Evolutionary conservation across 306 rosid species (phyloP), one percentile per base, ranked within the genome.

Genomic region (Calophaca sinica): DNA sequence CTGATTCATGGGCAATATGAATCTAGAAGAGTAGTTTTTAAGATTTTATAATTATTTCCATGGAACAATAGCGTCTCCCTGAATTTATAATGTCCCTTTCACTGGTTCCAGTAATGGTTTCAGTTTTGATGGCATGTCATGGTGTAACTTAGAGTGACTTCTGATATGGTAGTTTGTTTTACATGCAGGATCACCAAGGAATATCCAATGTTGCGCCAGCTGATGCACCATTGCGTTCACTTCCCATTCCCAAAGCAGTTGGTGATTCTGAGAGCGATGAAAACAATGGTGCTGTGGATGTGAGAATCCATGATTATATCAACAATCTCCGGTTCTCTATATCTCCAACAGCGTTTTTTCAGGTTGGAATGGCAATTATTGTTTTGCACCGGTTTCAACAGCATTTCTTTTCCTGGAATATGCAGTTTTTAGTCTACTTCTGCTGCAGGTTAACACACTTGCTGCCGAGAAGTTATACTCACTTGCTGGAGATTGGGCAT

Each of bases 401-500:
- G 70, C 26, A 7, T 55, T 83, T 50, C 72, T 28, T 42, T 69
- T 2, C 9, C 41, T 31, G 2, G 29, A 81, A 13, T 53, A 29
- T 39, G 63, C 65, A 58, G 6, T 42, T 78, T 76, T 70, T 31
- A 61, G 66, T 68, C 67, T 75, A 64, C 72, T 67, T 70, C 14
- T 80, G 14, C 63, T 83, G 76, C 82, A 92, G 99, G 97, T 94
- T 79, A 94, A 94, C 84, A 90, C 92, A 29, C 89, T 92, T 64
- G 99, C 99, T 78, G 98, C 99, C 2, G 98, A 94, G 86, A 94
- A 94, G 84, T 85, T 94, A 41, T 94, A 92, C 84, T 87, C 98
- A 2, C 96, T 94, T 79, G 99, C 96, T 41, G 99, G 97, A 77
- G 96, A 92, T 86, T 94, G 99, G 99, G 97, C 99, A 77, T 82